These are phyloP conservation scores for Candolleomyces eurysporus DNA, from an alignment of 768 basidiomycete genomes.

Conservation along the genomic window DNA sequence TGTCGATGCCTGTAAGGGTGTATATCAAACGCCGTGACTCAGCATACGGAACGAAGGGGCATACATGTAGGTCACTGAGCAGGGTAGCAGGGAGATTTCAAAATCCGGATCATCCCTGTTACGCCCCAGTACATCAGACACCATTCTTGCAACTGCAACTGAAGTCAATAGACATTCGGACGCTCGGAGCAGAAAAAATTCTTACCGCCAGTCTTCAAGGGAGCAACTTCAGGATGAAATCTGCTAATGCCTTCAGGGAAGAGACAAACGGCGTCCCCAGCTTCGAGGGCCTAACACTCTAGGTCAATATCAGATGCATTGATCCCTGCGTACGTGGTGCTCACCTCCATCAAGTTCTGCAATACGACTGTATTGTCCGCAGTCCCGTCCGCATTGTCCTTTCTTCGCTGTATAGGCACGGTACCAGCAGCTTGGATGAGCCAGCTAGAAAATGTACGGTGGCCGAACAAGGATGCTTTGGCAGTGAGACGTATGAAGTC, in stretches of 20 bases:
- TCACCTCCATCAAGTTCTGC: constrained; percentile 65
- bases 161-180: neutral
- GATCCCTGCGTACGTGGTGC: constrained; percentile 7
- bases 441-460: constrained; percentile 84
- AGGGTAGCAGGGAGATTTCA: constrained; percentile 69
- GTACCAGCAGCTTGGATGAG: constrained; percentile 88
- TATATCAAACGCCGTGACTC: constrained; percentile 7
- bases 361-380: constrained; percentile 71
- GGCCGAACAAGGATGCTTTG: constrained; percentile 85
- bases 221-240: constrained; percentile 84
- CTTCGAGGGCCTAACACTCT: constrained; percentile 59
- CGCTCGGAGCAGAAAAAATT: constrained; percentile 1
- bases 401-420: constrained; percentile 75
- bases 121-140: constrained; percentile 73
- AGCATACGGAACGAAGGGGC: neutral
- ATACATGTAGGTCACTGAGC: constrained; percentile 82
- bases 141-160: constrained; percentile 70
- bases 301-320: constrained; percentile 1
- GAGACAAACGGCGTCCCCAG: constrained; percentile 76
- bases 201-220: constrained; percentile 82
- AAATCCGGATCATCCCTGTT: constrained; percentile 69
- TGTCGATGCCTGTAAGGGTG: constrained; percentile 62
- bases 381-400: constrained; percentile 56
- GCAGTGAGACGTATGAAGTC: constrained; percentile 84
- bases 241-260: constrained; percentile 88